Evolutionary conservation across 257 asterid genomes (phyloP).

Genomic region (Solanum tarijense): DNA sequence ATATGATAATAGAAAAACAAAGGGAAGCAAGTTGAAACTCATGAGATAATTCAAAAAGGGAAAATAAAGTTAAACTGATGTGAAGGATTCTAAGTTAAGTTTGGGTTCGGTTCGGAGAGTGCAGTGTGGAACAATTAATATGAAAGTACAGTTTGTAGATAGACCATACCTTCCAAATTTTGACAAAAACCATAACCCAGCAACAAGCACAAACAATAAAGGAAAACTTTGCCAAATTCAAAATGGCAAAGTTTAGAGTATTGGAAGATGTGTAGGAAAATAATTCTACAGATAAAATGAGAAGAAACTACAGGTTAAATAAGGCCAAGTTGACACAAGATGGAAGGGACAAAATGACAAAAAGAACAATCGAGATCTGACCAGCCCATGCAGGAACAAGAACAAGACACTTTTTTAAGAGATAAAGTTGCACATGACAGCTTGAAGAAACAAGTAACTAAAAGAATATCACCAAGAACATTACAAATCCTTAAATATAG

Average conservation of each 20-base stretch:
- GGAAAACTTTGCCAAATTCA: not conserved
- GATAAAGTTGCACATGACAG: not conserved
- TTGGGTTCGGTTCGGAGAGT: not conserved
- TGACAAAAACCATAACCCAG: not conserved
- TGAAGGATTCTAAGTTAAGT: not conserved
- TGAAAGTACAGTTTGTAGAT: too few relatives aligned
- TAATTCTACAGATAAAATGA: not conserved
- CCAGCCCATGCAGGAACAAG: too few relatives aligned
- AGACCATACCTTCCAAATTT: too few relatives aligned
- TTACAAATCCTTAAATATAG: too few relatives aligned
- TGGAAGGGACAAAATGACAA: too few relatives aligned
- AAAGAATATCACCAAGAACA: too few relatives aligned
- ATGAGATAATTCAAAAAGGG: not conserved
- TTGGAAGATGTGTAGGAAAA: not conserved
- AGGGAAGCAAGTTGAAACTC: not conserved
- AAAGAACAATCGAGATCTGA: too few relatives aligned
- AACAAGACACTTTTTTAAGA: not conserved
- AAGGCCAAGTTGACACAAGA: not conserved
- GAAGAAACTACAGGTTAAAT: not conserved
- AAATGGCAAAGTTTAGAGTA: not conserved
- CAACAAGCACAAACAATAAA: not conserved
- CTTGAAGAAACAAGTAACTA: too few relatives aligned
- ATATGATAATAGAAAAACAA: not conserved
- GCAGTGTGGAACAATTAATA: not conserved
- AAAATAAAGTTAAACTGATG: too few relatives aligned